Conservation (phyloP, 176 grass and related monocot genomes). For the Carex littledalei region DNA sequence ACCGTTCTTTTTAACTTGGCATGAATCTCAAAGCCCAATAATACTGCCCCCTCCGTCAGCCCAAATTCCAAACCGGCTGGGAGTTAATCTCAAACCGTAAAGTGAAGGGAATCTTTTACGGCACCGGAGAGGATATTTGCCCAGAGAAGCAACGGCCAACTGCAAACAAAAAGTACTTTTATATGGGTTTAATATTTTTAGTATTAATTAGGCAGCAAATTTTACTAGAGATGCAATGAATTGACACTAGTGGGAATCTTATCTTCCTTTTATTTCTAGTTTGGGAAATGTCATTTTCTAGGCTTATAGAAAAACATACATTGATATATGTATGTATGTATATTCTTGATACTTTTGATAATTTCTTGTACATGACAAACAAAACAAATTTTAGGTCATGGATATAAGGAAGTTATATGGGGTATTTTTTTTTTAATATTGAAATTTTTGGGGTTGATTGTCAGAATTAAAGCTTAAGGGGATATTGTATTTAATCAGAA, state of each 20-base stretch:
- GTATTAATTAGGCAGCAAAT: neutral
- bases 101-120: too few species aligned
- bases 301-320: neutral
- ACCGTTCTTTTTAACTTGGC: too few species aligned
- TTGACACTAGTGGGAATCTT: conserved; percentile 12
- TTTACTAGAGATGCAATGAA: neutral
- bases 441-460: neutral
- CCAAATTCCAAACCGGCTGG: too few species aligned
- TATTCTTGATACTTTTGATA: too few species aligned
- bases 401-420: neutral
- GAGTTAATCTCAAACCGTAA: too few species aligned
- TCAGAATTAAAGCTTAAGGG: neutral
- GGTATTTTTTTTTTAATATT: neutral
- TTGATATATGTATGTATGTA: neutral
- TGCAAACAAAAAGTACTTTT: neutral
- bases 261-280: neutral
- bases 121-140: too few species aligned
- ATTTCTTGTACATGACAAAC: neutral
- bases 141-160: neutral
- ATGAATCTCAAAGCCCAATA: too few species aligned
- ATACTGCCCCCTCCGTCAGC: too few species aligned
- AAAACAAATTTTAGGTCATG: neutral
- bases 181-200: neutral
- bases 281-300: neutral
- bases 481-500: too few species aligned